These are phyloP conservation scores for Fusarium armeniacum DNA, from an alignment of 2,329 filamentous ascomycete species.

Conservation along the genomic window DNA sequence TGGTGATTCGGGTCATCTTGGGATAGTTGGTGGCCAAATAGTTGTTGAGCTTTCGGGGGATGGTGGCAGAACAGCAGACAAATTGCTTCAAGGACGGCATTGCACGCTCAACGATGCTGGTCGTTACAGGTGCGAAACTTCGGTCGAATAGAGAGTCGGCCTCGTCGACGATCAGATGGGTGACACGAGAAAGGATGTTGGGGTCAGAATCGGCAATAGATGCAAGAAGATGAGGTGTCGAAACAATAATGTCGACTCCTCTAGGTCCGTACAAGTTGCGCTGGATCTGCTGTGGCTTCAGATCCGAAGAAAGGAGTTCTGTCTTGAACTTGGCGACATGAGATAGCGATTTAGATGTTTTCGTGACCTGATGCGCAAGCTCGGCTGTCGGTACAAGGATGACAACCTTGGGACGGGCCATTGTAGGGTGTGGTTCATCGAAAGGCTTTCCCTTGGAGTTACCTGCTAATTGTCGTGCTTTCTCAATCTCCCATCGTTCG, in stretches of 20 bases:
- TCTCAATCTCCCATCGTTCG: slow-evolving; percentile 67
- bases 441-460: slow-evolving; percentile 73
- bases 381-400: slow-evolving; percentile 94
- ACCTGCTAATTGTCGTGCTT: slow-evolving; percentile 66
- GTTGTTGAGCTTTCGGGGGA: slow-evolving; percentile 88
- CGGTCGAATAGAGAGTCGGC: slow-evolving; percentile 96
- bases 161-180: slow-evolving; percentile 91
- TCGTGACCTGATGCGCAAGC: slow-evolving; percentile 88
- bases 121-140: slow-evolving; percentile 88
- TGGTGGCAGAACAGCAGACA: slow-evolving; percentile 95
- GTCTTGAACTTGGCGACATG: slow-evolving; percentile 91
- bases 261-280: slow-evolving; percentile 83
- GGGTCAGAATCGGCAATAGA: slow-evolving; percentile 92
- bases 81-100: slow-evolving; percentile 87
- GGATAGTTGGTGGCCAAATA: slow-evolving; percentile 88
- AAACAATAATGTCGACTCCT: slow-evolving; percentile 87
- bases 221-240: slow-evolving; percentile 89
- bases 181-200: slow-evolving; percentile 91
- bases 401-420: slow-evolving; percentile 84
- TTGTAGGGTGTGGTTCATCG: slow-evolving; percentile 78
- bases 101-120: slow-evolving; percentile 83
- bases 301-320: slow-evolving; percentile 82
- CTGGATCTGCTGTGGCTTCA: slow-evolving; percentile 83
- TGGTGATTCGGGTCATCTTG: slow-evolving; percentile 86
- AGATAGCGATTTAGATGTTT: slow-evolving; percentile 83